Conservation (phyloP, 352 stramenopile genomes). For the Aphanomyces stellatus region DNA sequence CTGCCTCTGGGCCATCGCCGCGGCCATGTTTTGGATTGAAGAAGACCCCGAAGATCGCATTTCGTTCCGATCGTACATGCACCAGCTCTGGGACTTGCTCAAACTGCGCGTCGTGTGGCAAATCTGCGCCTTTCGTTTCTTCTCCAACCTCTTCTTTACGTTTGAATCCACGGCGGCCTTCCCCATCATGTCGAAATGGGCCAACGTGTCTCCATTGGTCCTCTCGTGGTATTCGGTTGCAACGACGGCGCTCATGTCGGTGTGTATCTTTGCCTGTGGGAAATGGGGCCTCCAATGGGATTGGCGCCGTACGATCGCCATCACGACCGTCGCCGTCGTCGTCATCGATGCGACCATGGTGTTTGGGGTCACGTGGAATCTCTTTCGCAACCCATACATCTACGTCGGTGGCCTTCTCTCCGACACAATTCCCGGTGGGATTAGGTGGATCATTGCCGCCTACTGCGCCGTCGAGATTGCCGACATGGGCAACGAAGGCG, state of each 20-base stretch:
- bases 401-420: slow-evolving; percentile 34
- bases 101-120: no score
- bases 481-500: slow-evolving; percentile 59
- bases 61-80: no score
- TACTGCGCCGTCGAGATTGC: slow-evolving; percentile 68
- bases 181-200: not conserved
- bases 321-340: not conserved
- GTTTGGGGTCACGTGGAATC: no score
- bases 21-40: no score
- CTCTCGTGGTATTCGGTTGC: no score
- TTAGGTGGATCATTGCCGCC: slow-evolving; percentile 61
- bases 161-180: no score
- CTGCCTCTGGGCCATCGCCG: not conserved
- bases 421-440: slow-evolving; percentile 45
- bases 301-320: not conserved
- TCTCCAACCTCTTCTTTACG: not conserved
- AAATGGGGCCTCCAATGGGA: not conserved
- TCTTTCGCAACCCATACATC: no score
- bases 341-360: not conserved
- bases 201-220: no score
- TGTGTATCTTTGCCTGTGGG: not conserved
- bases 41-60: no score
- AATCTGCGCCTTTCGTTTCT: not conserved
- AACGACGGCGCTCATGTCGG: no score
- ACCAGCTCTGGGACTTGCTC: no score